phyloP scores from a whole-genome alignment of 495 filamentous ascomycete genomes.

The Neurospora sp. region DNA sequence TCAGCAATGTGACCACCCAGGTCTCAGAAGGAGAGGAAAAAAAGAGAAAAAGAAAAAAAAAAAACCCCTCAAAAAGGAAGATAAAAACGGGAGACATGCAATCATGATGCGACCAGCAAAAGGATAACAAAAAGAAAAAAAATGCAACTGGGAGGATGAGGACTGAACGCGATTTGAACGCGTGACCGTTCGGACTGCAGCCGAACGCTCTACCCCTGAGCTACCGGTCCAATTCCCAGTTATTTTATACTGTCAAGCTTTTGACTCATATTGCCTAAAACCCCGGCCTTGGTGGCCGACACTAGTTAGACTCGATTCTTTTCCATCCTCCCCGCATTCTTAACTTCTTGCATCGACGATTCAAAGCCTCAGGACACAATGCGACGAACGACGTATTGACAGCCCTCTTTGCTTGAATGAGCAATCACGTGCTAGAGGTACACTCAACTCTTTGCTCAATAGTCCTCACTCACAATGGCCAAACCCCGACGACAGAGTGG shows the following conservation, averaged over 20 bases:
- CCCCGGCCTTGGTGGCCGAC: neutral
- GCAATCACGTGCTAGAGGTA: neutral
- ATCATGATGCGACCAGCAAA: neutral
- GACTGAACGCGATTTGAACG: neutral
- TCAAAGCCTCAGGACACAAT: neutral
- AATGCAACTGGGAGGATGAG: neutral
- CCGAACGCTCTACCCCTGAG: neutral
- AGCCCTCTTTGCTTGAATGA: neutral
- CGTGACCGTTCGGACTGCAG: neutral
- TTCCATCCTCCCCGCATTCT: neutral
- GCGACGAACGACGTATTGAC: neutral
- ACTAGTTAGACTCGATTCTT: neutral
- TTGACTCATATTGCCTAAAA: rapidly evolving
- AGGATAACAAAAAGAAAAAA: neutral
- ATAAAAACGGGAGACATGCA: neutral
- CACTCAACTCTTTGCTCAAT: neutral
- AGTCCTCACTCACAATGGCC: neutral
- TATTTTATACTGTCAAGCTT: neutral
- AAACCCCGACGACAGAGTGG: neutral
- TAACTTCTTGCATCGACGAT: neutral
- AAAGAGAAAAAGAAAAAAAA: neutral
- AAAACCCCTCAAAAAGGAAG: neutral
- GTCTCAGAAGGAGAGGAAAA: neutral
- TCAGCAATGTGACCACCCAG: neutral
- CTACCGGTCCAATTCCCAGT: neutral